phyloP scores from a whole-genome alignment of 495 filamentous ascomycete species.

The Hypoxylon lenormandii region DNA sequence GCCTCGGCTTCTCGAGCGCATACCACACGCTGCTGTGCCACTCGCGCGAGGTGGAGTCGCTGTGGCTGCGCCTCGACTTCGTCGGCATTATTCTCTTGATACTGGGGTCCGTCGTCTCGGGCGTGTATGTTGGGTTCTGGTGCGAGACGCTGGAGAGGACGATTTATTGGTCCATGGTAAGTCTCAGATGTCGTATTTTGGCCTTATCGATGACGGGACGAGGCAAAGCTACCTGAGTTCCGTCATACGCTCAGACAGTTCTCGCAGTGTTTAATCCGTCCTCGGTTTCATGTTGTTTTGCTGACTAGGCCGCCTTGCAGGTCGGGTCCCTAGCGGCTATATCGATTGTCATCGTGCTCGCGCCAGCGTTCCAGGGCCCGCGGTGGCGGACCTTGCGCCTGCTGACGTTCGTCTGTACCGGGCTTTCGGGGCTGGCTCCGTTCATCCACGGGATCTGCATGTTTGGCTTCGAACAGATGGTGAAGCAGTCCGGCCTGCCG shows the following conservation, averaged over 20 bases:
- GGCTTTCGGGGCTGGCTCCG: conserved; percentile 61
- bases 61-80: conserved; percentile 62
- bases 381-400: conserved; percentile 54
- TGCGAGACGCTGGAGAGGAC: conserved; percentile 56
- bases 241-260: too few species aligned
- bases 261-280: too few species aligned
- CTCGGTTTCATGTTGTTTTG: neutral
- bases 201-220: neutral
- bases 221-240: too few species aligned
- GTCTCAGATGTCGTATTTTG: conserved; percentile 9
- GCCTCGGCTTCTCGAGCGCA: conserved; percentile 57
- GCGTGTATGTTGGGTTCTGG: conserved; percentile 66
- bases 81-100: conserved; percentile 63
- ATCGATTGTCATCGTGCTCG: conserved; percentile 55
- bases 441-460: conserved; percentile 60
- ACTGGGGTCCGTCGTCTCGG: conserved; percentile 62
- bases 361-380: conserved; percentile 60
- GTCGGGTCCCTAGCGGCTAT: conserved; percentile 52
- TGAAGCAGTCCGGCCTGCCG: conserved; percentile 58
- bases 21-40: conserved; percentile 68
- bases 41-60: conserved; percentile 52
- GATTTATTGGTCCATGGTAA: conserved; percentile 63
- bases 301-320: conserved; percentile 32
- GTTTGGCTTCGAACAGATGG: conserved; percentile 57
- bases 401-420: conserved; percentile 60